Evolutionary conservation across 148 eudicot genomes (phyloP), one percentile per base, ranked within the genome.

Genomic region (Silene conica): DNA sequence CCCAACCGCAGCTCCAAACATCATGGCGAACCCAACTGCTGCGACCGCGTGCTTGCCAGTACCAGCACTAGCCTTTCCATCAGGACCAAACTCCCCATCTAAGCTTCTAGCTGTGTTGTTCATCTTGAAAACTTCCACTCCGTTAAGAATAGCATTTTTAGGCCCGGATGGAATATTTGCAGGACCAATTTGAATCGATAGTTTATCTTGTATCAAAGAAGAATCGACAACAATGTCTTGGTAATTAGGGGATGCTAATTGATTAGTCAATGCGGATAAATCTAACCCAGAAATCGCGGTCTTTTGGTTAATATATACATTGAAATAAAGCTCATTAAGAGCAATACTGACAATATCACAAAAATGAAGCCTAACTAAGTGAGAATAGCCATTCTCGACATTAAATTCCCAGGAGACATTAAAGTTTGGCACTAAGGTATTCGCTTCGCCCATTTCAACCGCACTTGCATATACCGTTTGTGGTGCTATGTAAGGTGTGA

Each of bases 1-100:
- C 7, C 97, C 96, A 12, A 90, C 86, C 76, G 90, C 90, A 8
- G 97, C 97, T 1, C 97, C 97, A 64, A 92, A 92, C 97, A 92
- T 92, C 96, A 92, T 92, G 0, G 96, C 93, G 46, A 92, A 90
- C 28, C 97, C 97, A 2, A 92, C 93, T 0, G 88, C 91, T 0
- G 93, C 97, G 19, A 92, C 93, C 0, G 89, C 70, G 10, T 77
- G 84, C 63, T 55, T 80, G 1, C 80, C 63, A 1, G 60, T 13
- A n/a, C 77, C 80, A 21, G 8, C 1, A 0, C 64, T 74, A 0
- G 72, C 55, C 50, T 41, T 77, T 8, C 92, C 91, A 46, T 85
- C 88, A 5, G 83, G 86, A 5, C 97, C 89, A 65, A 78, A 87
- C 78, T 86, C 89, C 5, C 96, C 97, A 63, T 90, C 92, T 60